Percentiles rank a stretch among this genome's conserved stretches.
These are phyloP conservation scores for Leccinellum albellum DNA, from an alignment of 768 basidiomycete genomes.

Conservation along the genomic window DNA sequence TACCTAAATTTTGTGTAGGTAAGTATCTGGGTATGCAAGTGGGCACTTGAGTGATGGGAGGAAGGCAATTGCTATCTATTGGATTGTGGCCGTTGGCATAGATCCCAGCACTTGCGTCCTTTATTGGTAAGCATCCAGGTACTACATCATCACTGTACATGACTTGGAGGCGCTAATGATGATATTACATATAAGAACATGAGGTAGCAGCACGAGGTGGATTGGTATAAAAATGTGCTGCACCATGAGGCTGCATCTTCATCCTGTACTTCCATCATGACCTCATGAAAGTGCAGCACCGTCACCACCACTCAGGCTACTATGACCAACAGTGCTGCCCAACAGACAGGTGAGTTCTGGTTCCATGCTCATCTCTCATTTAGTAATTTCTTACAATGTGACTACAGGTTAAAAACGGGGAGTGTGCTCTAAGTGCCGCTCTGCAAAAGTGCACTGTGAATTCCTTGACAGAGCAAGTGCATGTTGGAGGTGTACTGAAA, in stretches of 20 bases:
- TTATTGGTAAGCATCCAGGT: too few relatives aligned
- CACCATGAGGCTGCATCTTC: too few relatives aligned
- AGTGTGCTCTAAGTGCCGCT: not conserved
- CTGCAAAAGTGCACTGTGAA: not conserved
- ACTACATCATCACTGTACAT: too few relatives aligned
- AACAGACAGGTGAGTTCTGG: too few relatives aligned
- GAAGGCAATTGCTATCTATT: constrained; percentile 39
- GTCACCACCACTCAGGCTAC: not conserved
- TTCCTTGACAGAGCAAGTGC: not conserved
- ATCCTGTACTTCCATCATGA: too few relatives aligned
- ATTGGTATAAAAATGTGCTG: too few relatives aligned
- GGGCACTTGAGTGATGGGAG: constrained; percentile 77
- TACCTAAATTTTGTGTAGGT: constrained; percentile 44
- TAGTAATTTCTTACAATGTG: not conserved
- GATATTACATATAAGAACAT: too few relatives aligned
- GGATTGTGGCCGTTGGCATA: constrained; percentile 16
- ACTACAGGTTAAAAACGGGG: not conserved
- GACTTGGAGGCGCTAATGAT: too few relatives aligned
- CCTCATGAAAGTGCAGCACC: too few relatives aligned
- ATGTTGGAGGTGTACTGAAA: not conserved
- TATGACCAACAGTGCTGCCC: too few relatives aligned
- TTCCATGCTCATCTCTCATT: not conserved
- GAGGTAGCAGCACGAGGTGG: too few relatives aligned
- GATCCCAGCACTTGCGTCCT: constrained; percentile 17
- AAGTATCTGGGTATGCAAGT: constrained; percentile 76